phyloP scores from a whole-genome alignment of 768 basidiomycete genomes.

The Fistulinella prunicolor region DNA sequence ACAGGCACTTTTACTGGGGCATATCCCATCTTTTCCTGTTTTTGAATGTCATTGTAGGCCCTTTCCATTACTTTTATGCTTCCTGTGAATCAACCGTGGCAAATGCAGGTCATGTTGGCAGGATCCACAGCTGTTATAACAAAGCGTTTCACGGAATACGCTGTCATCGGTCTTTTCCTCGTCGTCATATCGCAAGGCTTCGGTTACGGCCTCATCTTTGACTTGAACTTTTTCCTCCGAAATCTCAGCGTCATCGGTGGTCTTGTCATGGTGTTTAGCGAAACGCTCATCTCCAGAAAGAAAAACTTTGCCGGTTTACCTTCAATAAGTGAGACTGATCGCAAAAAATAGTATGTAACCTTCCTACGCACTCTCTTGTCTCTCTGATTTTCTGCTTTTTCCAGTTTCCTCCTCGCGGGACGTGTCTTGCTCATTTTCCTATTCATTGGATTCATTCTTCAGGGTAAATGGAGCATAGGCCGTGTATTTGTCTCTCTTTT shows the following conservation, averaged over 20 bases:
- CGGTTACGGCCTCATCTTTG: constrained; percentile 98
- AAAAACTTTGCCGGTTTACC: constrained; percentile 90
- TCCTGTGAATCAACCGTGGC: not conserved
- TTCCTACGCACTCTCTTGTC: not conserved
- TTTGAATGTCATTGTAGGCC: constrained; percentile 82
- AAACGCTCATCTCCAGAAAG: constrained; percentile 86
- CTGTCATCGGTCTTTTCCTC: constrained; percentile 82
- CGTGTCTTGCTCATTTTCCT: constrained; percentile 98
- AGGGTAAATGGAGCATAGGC: constrained; percentile 85
- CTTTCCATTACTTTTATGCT: not conserved
- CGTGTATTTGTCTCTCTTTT: constrained; percentile 87
- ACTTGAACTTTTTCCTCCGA: constrained; percentile 99
- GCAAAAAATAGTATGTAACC: constrained; percentile 89
- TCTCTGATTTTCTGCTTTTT: constrained; percentile 1
- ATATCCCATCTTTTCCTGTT: constrained; percentile 91
- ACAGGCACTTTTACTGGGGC: constrained; percentile 94
- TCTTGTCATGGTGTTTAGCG: constrained; percentile 98
- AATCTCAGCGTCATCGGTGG: constrained; percentile 98
- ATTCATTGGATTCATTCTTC: constrained; percentile 95
- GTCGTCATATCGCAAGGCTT: constrained; percentile 96
- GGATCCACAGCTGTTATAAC: constrained; percentile 84
- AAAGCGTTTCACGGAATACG: constrained; percentile 84
- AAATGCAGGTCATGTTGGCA: constrained; percentile 75
- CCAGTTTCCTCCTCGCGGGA: constrained; percentile 93
- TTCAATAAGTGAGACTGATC: constrained; percentile 87